Base-by-base conservation (phyloP, 495 filamentous ascomycete species). In the Tuber aestivum region DNA sequence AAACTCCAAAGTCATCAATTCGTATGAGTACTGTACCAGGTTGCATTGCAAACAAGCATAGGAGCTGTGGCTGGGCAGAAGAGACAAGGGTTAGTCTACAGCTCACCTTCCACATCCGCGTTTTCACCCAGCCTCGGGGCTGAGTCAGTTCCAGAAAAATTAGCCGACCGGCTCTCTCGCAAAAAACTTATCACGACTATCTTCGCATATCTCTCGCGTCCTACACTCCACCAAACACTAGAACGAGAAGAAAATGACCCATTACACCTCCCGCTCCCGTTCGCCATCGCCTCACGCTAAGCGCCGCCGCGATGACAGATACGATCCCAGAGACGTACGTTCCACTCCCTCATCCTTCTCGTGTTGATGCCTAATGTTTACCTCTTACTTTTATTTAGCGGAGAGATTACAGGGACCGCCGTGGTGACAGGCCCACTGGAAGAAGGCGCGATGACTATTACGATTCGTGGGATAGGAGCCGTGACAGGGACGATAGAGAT, bases 401-500 rank as follows among this genome's bases (percentile, higher is more conserved):
- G 81, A 76, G 81, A 61, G 81, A 83, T 70, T 80, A 80, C 20
- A 77, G 78, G 48, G 78, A 82, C 73, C 70, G 80, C n/a, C 71
- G 77, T 3, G 86, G 86, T 70, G 83, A 86, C 71, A 86, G 87
- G 42, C 82, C 86, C 69, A 84, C 83, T 41, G 89, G 89, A 71
- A 88, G 89, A 41, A 86, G 86, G 74, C 87, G 88, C 72, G 84
- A 87, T 76, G 87, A 88, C 75, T 86, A 88, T 56, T 86, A 89
- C 75, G 86, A 89, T 78, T 89, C 92, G 82, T 80, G 85, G 69
- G 89, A 89, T 77, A 86, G 87, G 44, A 84, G 86, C 75, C 92
- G 91, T 81, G 88, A 90, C 79, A 92, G 94, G 37, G 82, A 83
- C 35, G 86, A 86, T 72, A 83, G 86, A 71, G 86, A 87, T 48